Conservation (phyloP, 139 green algal genomes). For the Desmodesmus armatus region DNA sequence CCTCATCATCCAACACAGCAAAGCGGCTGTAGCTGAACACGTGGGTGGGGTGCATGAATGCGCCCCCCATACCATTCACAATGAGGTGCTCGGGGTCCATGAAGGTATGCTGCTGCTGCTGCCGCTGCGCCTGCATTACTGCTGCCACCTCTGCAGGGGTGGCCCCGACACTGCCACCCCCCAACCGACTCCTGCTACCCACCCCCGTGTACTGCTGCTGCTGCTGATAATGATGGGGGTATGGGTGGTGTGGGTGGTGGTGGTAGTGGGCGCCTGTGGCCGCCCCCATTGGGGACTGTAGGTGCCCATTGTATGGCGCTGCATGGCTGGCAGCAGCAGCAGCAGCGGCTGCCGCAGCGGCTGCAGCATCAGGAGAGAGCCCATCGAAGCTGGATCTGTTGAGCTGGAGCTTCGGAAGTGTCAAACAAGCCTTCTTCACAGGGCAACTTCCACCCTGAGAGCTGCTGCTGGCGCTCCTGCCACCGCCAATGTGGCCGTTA, state of each 20-base stretch:
- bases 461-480: background rate
- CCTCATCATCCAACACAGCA: constrained; percentile 57
- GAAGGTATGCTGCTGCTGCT: constrained; percentile 22
- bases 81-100: constrained; percentile 91
- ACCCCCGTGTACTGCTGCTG: no score
- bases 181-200: background rate
- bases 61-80: constrained; percentile 80
- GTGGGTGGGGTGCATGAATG: constrained; percentile 92
- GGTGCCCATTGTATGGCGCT: no score
- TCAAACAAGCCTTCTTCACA: no score
- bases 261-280: no score
- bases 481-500: background rate
- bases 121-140: constrained; percentile 4
- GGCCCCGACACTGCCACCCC: background rate
- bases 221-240: no score
- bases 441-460: no score
- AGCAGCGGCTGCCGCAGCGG: background rate
- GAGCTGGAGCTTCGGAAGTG: no score
- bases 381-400: no score
- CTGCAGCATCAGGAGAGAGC: no score
- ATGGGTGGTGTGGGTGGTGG: no score
- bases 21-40: constrained; percentile 80
- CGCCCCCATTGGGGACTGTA: no score
- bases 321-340: background rate
- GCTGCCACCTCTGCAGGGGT: background rate